These are phyloP conservation scores for Erodium texanum DNA, from an alignment of 441 rosid species.

Conservation along the genomic window DNA sequence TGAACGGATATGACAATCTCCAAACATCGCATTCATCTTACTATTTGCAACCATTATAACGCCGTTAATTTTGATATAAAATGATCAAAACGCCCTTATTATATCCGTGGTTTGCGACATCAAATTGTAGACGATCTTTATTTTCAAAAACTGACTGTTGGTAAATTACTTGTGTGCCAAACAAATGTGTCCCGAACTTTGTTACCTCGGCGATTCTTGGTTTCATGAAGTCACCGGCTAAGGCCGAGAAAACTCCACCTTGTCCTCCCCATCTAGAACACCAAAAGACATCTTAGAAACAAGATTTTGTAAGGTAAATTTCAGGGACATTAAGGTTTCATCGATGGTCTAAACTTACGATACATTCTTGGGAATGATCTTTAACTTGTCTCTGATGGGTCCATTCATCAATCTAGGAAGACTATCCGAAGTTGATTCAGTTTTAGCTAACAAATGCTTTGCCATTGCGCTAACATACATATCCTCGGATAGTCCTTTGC, in stretches of 20 bases:
- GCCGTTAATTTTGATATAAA: too few relatives aligned
- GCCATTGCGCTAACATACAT: not conserved
- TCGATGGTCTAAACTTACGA: not conserved
- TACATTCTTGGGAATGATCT: slow-evolving; percentile 14
- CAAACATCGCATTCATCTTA: too few relatives aligned
- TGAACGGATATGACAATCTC: too few relatives aligned
- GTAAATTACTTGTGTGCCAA: too few relatives aligned
- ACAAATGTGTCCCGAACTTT: not conserved
- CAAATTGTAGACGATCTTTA: too few relatives aligned
- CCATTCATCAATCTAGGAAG: slow-evolving; percentile 14
- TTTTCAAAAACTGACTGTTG: too few relatives aligned
- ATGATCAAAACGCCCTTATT: too few relatives aligned
- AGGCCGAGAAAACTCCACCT: slow-evolving; percentile 8
- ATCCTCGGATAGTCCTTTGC: not conserved
- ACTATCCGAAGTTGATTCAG: not conserved
- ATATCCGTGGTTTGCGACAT: too few relatives aligned
- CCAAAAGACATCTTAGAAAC: not conserved
- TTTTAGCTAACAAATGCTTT: not conserved
- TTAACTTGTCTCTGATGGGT: slow-evolving; percentile 13
- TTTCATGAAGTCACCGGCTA: slow-evolving; percentile 17
- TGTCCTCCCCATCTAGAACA: slow-evolving; percentile 11
- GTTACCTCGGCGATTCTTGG: slow-evolving; percentile 19
- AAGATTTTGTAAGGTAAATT: not conserved
- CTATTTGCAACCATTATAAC: too few relatives aligned
- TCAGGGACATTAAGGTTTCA: not conserved